A percentile compares a stretch with the other conserved stretches of the same genome.
phyloP scores from a whole-genome alignment of 2,329 filamentous ascomycete species.

The Microdochium paspali region DNA sequence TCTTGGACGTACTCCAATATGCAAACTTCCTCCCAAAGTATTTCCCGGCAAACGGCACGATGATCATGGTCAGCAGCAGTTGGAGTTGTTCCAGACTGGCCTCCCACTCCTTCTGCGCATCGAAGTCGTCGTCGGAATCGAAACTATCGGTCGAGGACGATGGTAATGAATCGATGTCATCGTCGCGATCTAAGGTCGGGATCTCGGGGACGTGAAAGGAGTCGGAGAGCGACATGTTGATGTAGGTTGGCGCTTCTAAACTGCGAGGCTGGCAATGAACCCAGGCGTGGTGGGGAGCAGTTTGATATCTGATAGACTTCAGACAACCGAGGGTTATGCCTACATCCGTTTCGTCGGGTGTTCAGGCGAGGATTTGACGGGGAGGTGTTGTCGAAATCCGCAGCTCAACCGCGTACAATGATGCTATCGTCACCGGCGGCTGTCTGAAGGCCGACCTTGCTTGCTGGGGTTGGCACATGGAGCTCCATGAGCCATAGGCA shows the following conservation, averaged over 20 bases:
- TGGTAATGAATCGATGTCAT: conserved; percentile 55
- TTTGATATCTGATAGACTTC: no score
- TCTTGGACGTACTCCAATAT: conserved; percentile 71
- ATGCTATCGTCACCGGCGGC: no score
- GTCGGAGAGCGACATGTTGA: conserved; percentile 28
- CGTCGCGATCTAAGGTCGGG: conserved; percentile 32
- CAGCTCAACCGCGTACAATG: no score
- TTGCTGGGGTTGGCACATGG: no score
- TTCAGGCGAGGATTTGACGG: no score
- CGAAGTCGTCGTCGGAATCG: conserved; percentile 54
- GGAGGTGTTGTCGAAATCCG: no score
- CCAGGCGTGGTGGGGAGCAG: no score
- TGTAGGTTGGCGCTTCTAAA: conserved; percentile 5
- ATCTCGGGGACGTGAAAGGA: conserved; percentile 43
- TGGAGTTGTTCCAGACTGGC: conserved; percentile 90
- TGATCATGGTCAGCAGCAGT: conserved; percentile 83
- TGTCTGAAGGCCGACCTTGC: no score
- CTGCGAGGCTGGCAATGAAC: conserved; percentile 12
- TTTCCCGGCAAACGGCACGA: conserved; percentile 90
- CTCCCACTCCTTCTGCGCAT: conserved; percentile 92
- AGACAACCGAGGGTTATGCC: no score
- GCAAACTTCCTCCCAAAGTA: conserved; percentile 91
- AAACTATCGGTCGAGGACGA: conserved; percentile 45
- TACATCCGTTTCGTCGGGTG: no score
- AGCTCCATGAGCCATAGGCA: no score